Conservation (phyloP, 2,329 filamentous ascomycete genomes). For the Epichloe gansuensis region DNA sequence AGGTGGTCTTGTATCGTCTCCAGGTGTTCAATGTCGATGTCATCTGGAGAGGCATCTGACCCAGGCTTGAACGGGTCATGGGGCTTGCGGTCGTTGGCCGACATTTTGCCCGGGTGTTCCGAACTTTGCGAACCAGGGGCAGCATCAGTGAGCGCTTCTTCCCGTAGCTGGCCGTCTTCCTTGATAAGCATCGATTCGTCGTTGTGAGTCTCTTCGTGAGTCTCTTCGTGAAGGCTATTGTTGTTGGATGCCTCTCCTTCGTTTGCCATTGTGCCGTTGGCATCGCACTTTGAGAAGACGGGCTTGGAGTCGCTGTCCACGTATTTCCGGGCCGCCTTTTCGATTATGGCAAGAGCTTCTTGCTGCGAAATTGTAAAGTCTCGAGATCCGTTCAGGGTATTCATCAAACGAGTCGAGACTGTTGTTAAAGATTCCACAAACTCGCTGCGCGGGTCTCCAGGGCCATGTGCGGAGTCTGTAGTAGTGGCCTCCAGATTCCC, state of each 20-base stretch:
- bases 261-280: neutral
- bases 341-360: conserved; percentile 37
- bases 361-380: conserved; percentile 26
- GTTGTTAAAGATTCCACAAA: conserved; percentile 24
- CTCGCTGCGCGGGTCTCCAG: conserved; percentile 17
- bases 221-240: neutral
- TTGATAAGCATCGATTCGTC: neutral
- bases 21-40: conserved; percentile 36
- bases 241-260: neutral
- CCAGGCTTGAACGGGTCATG: neutral
- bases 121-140: neutral
- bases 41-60: conserved; percentile 26
- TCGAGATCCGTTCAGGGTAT: conserved; percentile 25
- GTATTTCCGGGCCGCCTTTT: conserved; percentile 39
- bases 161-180: neutral
- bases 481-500: conserved; percentile 3
- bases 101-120: neutral
- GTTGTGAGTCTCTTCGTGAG: neutral
- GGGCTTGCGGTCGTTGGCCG: neutral
- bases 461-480: conserved; percentile 4
- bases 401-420: conserved; percentile 31
- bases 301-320: conserved; percentile 20
- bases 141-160: neutral
- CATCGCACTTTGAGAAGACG: neutral
- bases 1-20: conserved; percentile 16